Evolutionary conservation across 768 basidiomycete genomes (phyloP).

Genomic region (Mycena alexandri): DNA sequence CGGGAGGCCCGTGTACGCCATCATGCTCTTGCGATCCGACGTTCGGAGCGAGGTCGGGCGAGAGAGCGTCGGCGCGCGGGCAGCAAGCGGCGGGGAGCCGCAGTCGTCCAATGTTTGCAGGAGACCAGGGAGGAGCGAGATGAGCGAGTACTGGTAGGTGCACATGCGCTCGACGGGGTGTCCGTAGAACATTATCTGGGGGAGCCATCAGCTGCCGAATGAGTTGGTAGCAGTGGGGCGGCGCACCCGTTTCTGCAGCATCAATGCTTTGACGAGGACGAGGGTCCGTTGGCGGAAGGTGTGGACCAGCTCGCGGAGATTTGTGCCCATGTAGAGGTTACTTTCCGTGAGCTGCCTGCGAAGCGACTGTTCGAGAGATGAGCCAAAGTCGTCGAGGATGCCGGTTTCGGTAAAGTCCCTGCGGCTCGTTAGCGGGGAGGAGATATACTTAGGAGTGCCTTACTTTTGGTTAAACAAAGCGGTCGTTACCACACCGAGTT

Average conservation of each 20-base stretch:
- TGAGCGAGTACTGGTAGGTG: constrained; percentile 97
- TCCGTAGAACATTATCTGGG: constrained; percentile 94
- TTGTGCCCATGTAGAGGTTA: constrained; percentile 93
- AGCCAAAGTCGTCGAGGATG: constrained; percentile 91
- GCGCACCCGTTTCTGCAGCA: constrained; percentile 90
- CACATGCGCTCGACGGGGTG: constrained; percentile 96
- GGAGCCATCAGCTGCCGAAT: constrained; percentile 7
- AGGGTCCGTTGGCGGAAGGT: constrained; percentile 94
- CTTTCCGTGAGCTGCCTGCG: constrained; percentile 90
- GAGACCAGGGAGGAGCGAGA: constrained; percentile 91
- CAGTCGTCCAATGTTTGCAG: constrained; percentile 92
- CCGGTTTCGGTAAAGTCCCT: constrained; percentile 89
- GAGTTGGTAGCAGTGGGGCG: neutral
- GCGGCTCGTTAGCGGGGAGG: neutral
- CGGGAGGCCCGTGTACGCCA: constrained; percentile 94
- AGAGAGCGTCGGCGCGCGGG: constrained; percentile 66
- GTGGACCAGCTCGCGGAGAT: constrained; percentile 85
- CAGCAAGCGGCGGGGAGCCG: constrained; percentile 86
- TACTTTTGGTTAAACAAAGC: constrained; percentile 85
- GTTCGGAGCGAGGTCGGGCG: constrained; percentile 87
- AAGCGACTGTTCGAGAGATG: constrained; percentile 80
- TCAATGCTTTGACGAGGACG: constrained; percentile 92
- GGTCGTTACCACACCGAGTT: constrained; percentile 93
- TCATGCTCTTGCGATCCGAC: constrained; percentile 90
- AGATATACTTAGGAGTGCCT: neutral